Base-by-base conservation (phyloP, 495 filamentous ascomycete species). In the Chaetomidium leptoderma region DNA sequence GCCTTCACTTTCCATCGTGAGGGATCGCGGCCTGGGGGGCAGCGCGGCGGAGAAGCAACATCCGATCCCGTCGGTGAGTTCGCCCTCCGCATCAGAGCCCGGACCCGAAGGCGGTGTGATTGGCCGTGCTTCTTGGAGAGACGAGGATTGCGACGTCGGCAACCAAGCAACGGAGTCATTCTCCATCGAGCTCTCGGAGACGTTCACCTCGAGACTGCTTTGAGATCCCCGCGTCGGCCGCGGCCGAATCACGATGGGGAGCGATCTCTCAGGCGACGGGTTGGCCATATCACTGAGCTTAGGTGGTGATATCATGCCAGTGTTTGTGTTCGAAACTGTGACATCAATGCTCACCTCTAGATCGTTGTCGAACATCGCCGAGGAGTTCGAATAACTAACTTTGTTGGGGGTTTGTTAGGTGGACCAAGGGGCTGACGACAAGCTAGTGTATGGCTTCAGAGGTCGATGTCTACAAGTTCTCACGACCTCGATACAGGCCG, bases 91-190 rank as follows among this genome's bases (percentile, higher is more conserved):
- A 6, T 33, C 33, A 10, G n/a, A 26, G 8, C 32, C 30, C 8
- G 30, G 53, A 4, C 60, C 64, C 19, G 44, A 55, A 24, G 64
- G 65, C 24, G 65, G 65, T 4, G 65, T 64, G 42, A 53, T 56
- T 8, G 48, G 30, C 39, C 14, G 32, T 23, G 30, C 0, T 21
- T 29, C 43, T 27, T 8, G 5, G 13, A 11, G 10, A 5, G 26
- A 27, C 21, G 39, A 36, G 33, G n/a, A 47, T 16, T 21, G 32
- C 5, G 24, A 27, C 23, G 23, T 16, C 5, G 30, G 33, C 21
- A 36, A 21, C 19, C 1, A 1, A 21, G n/a, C 4, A 21, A 3
- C 21, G 3, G 32, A 10, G 8, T 14, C 14, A 2, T 21, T 37
- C 13, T 23, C 42, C 7, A 26, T 4, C 4, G 53, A 30, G 30